phyloP scores from a whole-genome alignment of 73 alveolate genomes.

The Paramecium octaurelia region DNA sequence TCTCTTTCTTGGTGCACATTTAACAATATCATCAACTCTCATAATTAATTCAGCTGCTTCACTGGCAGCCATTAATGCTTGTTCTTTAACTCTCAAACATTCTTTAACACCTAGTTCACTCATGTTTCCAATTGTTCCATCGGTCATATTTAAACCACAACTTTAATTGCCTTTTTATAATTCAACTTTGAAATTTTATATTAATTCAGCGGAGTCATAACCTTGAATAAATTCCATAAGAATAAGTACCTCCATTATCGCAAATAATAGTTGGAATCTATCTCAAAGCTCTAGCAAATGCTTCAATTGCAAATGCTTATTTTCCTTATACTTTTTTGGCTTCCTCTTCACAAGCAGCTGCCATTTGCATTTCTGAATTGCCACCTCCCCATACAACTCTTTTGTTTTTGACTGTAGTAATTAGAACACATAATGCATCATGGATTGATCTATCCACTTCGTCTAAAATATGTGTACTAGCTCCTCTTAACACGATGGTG shows the following conservation, averaged over 20 bases:
- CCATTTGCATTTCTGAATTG: conserved; percentile 92
- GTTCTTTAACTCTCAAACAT: conserved; percentile 94
- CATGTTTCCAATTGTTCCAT: conserved; percentile 91
- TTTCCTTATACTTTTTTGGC: conserved; percentile 89
- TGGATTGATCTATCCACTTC: conserved; percentile 98
- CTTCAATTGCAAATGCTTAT: conserved; percentile 94
- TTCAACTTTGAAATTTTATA: conserved; percentile 89
- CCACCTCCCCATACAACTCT: conserved; percentile 97
- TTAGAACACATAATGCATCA: conserved; percentile 96
- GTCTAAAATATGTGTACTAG: conserved; percentile 92
- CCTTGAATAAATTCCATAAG: conserved; percentile 9
- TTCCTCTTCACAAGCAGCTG: conserved; percentile 91
- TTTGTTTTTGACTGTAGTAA: conserved; percentile 89
- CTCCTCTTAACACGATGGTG: conserved; percentile 93
- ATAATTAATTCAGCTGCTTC: conserved; percentile 98
- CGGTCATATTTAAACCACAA: conserved; percentile 87
- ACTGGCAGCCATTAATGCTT: conserved; percentile 91
- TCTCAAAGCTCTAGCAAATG: conserved; percentile 93
- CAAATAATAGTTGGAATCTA: conserved; percentile 94
- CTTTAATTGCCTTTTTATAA: conserved; percentile 81
- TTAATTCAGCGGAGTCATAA: conserved; percentile 93
- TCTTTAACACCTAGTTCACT: conserved; percentile 88
- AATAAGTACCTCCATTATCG: conserved; percentile 81
- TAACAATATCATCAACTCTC: conserved; percentile 96
- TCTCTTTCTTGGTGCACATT: conserved; percentile 96